A percentile compares a stretch with the other conserved stretches of the same genome.
These are phyloP conservation scores for Torulaspora gathmanii DNA, from an alignment of 805 yeast genomes.

Conservation along the genomic window DNA sequence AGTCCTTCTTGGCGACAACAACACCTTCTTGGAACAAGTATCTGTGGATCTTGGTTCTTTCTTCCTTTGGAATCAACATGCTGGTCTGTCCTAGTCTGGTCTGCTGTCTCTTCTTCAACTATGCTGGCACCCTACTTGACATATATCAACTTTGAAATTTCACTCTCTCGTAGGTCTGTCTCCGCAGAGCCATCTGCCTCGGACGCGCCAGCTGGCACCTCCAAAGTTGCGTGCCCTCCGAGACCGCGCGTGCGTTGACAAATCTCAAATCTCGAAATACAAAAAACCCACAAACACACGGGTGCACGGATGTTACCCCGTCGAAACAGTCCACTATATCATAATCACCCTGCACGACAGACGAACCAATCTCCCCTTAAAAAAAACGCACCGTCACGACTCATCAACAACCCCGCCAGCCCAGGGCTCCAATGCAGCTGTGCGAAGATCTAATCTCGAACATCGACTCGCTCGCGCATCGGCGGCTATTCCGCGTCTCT, in stretches of 20 bases:
- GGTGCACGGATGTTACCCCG: too few relatives aligned
- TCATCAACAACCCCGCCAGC: neutral
- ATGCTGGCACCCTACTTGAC: neutral
- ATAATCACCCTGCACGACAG: too few relatives aligned
- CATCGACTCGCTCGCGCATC: constrained; percentile 7
- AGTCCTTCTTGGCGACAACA: constrained; percentile 99
- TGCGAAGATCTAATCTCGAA: neutral
- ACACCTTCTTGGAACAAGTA: constrained; percentile 99
- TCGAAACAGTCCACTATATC: too few relatives aligned
- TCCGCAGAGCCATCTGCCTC: too few relatives aligned
- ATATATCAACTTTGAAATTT: too few relatives aligned
- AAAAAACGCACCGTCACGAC: neutral
- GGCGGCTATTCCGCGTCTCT: constrained; percentile 46
- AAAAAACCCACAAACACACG: too few relatives aligned
- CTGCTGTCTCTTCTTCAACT: constrained; percentile 18
- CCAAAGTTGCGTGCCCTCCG: too few relatives aligned
- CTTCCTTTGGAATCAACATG: constrained; percentile 99
- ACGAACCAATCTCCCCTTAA: too few relatives aligned
- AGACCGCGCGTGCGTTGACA: too few relatives aligned
- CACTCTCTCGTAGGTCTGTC: too few relatives aligned
- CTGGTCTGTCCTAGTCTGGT: constrained; percentile 35
- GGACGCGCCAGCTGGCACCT: too few relatives aligned
- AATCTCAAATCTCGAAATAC: too few relatives aligned
- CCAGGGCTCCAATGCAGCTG: neutral
- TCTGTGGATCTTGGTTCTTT: constrained; percentile 98